Evolutionary conservation across 441 rosid species (phyloP).

Genomic region (Populus hybrid): DNA sequence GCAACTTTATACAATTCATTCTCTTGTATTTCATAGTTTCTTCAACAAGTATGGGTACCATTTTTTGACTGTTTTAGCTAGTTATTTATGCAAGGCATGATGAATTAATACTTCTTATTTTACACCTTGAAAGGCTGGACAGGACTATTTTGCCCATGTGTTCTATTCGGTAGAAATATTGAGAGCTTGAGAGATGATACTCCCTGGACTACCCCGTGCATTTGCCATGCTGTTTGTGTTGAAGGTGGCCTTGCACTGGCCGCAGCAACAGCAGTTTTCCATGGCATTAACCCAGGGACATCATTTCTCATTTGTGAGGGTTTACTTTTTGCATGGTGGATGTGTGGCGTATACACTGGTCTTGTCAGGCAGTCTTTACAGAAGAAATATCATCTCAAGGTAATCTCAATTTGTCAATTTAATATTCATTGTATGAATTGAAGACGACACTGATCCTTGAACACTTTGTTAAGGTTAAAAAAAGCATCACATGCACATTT

Average conservation of each 20-base stretch:
- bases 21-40: background rate
- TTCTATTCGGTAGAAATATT: slow-evolving; percentile 78
- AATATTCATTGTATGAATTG: background rate
- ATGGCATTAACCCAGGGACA: slow-evolving; percentile 77
- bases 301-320: slow-evolving; percentile 77
- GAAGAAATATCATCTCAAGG: slow-evolving; percentile 90
- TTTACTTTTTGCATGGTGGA: slow-evolving; percentile 93
- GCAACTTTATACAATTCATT: background rate
- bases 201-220: slow-evolving; percentile 75
- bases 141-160: slow-evolving; percentile 82
- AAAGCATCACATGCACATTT: background rate
- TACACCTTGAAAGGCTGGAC: slow-evolving; percentile 51
- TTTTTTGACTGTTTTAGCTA: background rate
- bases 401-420: slow-evolving; percentile 16
- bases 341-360: slow-evolving; percentile 92
- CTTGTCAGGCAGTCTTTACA: slow-evolving; percentile 74
- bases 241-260: slow-evolving; percentile 87
- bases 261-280: slow-evolving; percentile 51
- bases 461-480: too few species aligned
- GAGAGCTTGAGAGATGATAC: slow-evolving; percentile 73
- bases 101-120: slow-evolving; percentile 4
- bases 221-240: slow-evolving; percentile 80
- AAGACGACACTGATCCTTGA: background rate
- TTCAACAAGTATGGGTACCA: background rate
- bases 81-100: background rate